Conservation (phyloP, 202 grass and related monocot species). For the Digitaria exilis region DNA sequence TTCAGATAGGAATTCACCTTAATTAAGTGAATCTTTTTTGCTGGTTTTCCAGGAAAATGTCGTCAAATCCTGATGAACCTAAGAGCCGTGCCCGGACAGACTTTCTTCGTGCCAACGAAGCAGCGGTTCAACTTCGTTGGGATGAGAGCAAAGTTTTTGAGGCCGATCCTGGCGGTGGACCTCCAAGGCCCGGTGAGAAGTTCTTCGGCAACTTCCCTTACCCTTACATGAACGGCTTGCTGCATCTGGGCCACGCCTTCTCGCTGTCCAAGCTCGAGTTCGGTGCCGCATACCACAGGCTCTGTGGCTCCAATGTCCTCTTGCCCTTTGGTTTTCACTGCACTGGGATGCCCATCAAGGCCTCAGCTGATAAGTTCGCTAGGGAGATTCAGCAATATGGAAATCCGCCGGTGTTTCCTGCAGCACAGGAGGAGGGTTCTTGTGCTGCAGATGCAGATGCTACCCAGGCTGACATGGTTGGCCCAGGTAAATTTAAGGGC, state of each 20-base stretch:
- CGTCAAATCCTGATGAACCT: slow-evolving; percentile 45
- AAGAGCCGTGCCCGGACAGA: slow-evolving; percentile 64
- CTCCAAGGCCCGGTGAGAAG: slow-evolving; percentile 59
- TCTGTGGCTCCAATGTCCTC: slow-evolving; percentile 72
- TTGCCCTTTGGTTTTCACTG: slow-evolving; percentile 90
- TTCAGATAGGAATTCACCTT: no score
- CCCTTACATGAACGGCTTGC: slow-evolving; percentile 88
- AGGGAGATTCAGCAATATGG: slow-evolving; percentile 61
- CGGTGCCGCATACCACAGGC: slow-evolving; percentile 66
- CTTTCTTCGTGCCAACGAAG: slow-evolving; percentile 48
- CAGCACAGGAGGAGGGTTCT: neutral
- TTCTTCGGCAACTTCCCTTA: slow-evolving; percentile 93
- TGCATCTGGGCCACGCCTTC: slow-evolving; percentile 83
- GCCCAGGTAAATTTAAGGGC: slow-evolving; percentile 31
- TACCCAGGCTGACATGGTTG: slow-evolving; percentile 24
- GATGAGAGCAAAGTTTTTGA: slow-evolving; percentile 72
- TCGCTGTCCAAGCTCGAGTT: slow-evolving; percentile 88
- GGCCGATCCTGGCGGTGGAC: slow-evolving; percentile 46
- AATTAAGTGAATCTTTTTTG: neutral
- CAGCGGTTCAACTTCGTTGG: slow-evolving; percentile 56
- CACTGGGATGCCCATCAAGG: slow-evolving; percentile 96
- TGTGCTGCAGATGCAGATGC: neutral
- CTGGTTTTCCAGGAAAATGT: slow-evolving; percentile 45
- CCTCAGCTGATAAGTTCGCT: slow-evolving; percentile 73
- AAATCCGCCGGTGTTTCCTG: slow-evolving; percentile 56